Base-by-base conservation (phyloP, 306 rosid genomes). In the Sechiopsis laciniata region DNA sequence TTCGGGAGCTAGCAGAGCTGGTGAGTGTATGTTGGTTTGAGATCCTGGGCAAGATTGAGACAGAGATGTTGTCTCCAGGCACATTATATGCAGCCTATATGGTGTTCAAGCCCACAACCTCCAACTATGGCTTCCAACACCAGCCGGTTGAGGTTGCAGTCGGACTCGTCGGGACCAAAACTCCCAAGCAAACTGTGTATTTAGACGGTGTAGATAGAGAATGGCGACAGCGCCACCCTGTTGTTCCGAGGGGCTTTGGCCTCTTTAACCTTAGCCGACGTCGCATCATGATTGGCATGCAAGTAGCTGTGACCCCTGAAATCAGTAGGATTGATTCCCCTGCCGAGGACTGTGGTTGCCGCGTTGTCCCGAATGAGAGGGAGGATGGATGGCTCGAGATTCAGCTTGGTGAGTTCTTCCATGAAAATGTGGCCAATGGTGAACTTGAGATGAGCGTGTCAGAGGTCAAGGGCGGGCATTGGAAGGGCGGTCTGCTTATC, bases 401-500 rank as follows among this genome's bases (percentile, higher is more conserved):
- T 6, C 89, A 85, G 77, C 40, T 91, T 74, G 97, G 92, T 3
- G 87, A 82, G 14, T 91, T 85, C 80, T 88, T 78, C 75, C 79
- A 72, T 40, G 61, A 75, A 32, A 83, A 82, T 32, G 80, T 82
- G 50, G 82, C 52, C 13, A 73, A 61, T 3, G 85, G 79, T 21
- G 84, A 80, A 48, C 45, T 91, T 67, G 86, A 88, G 75, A 81
- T 91, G 81, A 76, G 77, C 10, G 77, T 86, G 22, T 59, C 17
- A 4, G 92, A 87, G 77, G 58, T 83, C 19, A 64, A 37, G 45
- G 79, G 82, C 6, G 87, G 89, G 1, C 10, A 75, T n/a, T 91
- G 92, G 92, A 91, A 91, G 76, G 77, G 87, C 3, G 97, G 97
- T 52, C 81, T 88, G 63, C 55, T 88, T n/a, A 19, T 91, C 40